Base-by-base conservation (phyloP, 2,329 filamentous ascomycete genomes). In the Penicillium psychrosexuale region DNA sequence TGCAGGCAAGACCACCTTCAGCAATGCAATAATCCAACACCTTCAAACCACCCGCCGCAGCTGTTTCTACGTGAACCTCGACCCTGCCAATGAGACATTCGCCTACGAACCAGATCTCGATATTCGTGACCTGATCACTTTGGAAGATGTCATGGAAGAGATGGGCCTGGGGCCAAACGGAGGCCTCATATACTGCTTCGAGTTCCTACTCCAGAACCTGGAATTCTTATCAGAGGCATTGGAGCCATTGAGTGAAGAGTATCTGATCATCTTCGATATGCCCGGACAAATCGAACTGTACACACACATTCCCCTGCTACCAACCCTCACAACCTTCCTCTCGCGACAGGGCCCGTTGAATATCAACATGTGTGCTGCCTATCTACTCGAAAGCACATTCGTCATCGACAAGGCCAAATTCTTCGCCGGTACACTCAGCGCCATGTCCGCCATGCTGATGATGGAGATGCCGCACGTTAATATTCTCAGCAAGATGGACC, bases 381-480 rank as follows among this genome's bases (percentile, higher is more conserved):
- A 97, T 74, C 84, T 99, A 31, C 86, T 99, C 60, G 94, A 99
- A 74, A 90, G 91, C 12, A 97, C 92, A 8, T 99, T 97, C 72
- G 88, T 97, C 66, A 85, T 97, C 59, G 94, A 99, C 75, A 87
- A 91, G 57, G 90, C 94, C 68, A 99, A 97, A 77, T 99, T 96
- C 81, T 97, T 99, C 75, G 88, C 94, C 0, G 94, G 94, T 12
- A 96, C 94, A 0, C 80, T 99, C 57, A 94, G 89, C 70, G 94
- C 94, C 61, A 97, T 99, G 94, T 95, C 90, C 68, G 92, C 94
- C 61, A 99, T 99, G 94, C 85, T 99, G 67, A 94, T 97, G 91
- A 84, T 99, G 60, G 94, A 97, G 76, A 85, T 97, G 61, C 94
- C 94, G 5, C 94, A 99, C 71, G 85, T 99, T 70, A 99, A 99